phyloP scores from a whole-genome alignment of 768 basidiomycete species.

The Gloeopeniophorella convolvens region DNA sequence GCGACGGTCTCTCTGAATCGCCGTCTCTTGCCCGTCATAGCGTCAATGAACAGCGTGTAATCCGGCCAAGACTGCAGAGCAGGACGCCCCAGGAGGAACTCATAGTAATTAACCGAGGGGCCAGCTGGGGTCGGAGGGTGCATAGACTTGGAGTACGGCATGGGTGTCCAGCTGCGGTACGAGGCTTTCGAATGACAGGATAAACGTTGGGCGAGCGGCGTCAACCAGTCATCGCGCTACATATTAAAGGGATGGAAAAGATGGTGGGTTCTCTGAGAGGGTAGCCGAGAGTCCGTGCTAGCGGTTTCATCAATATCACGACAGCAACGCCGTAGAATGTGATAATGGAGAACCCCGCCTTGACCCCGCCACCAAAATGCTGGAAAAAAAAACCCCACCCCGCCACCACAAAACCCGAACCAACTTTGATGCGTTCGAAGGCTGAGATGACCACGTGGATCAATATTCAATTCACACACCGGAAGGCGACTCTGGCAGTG shows the following conservation, averaged over 20 bases:
- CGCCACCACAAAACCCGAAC: too few relatives aligned
- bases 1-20: conserved; percentile 45
- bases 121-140: background rate
- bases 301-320: background rate
- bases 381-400: too few relatives aligned
- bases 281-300: background rate
- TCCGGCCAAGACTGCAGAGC: conserved; percentile 39
- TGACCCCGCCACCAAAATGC: too few relatives aligned
- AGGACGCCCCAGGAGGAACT: conserved; percentile 1
- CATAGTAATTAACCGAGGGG: conserved; percentile 6
- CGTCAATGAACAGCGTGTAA: conserved; percentile 50
- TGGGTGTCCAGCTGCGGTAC: background rate
- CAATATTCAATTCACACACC: too few relatives aligned
- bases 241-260: background rate
- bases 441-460: too few relatives aligned
- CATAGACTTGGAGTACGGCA: conserved; percentile 1
- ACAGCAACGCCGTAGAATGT: background rate
- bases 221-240: background rate
- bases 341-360: background rate
- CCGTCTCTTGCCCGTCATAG: conserved; percentile 39
- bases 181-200: background rate
- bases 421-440: too few relatives aligned
- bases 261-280: background rate
- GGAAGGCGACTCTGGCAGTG: too few relatives aligned
- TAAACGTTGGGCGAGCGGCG: background rate